These are phyloP conservation scores for Xylaria grammica DNA, from an alignment of 495 filamentous ascomycete species.

Conservation along the genomic window DNA sequence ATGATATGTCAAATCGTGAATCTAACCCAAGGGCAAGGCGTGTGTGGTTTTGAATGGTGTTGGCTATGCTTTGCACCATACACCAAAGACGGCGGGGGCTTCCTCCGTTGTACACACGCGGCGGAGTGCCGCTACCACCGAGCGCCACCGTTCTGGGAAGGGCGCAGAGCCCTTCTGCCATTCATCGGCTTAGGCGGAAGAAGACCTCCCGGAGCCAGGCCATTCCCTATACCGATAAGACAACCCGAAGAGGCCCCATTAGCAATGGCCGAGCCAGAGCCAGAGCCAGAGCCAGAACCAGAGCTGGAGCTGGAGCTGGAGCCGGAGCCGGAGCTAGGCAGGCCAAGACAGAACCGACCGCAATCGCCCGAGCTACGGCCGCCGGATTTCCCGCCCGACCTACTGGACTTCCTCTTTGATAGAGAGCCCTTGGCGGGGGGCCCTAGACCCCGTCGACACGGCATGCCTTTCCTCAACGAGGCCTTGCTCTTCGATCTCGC, in stretches of 20 bases:
- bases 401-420: background rate
- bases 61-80: conserved; percentile 48
- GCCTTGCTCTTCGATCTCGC: background rate
- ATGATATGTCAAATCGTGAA: background rate
- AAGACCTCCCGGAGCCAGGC: background rate
- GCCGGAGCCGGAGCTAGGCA: background rate
- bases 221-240: background rate
- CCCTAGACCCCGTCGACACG: background rate
- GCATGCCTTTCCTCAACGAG: background rate
- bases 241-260: background rate
- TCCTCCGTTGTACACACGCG: conserved; percentile 42
- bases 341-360: background rate
- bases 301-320: too few relatives aligned
- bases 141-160: conserved; percentile 31
- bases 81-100: conserved; percentile 30
- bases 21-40: conserved; percentile 27
- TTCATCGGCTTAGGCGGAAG: conserved; percentile 16
- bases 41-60: conserved; percentile 53
- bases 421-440: background rate
- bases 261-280: background rate
- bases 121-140: conserved; percentile 37
- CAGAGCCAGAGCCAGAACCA: background rate
- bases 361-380: background rate
- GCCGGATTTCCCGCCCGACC: background rate
- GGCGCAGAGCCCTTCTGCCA: conserved; percentile 26